Base-by-base conservation (phyloP, 148 eudicot genomes). In the Bassia scoparia region DNA sequence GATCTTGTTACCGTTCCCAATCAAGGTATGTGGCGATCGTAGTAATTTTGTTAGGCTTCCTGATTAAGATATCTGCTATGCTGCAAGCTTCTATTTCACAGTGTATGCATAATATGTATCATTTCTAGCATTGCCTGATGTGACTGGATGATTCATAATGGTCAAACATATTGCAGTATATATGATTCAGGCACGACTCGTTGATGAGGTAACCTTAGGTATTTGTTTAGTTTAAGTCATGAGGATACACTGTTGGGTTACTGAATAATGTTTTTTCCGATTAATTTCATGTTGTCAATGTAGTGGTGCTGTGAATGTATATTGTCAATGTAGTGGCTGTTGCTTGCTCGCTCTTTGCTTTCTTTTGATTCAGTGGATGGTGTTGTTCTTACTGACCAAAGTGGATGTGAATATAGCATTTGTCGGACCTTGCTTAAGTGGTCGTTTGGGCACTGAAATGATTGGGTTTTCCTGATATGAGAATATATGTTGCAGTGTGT, bases 1-100 rank as follows among this genome's bases (percentile, higher is more conserved):
- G 97, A 96, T 88, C 86, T 89, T 80, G 81, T 78, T 68, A 96
- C 97, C 20, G 84, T 78, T 67, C 92, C 97, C 56, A 82, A 88
- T 35, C 96, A 95, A 81, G 97, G 99, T 95, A 86, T 24, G 65
- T 17, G 16, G 62, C 11, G 20, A 43, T 38, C 29, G 11, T 26
- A 3, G 24, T 3, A 8, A 23, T n/a, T 56, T 44, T 16, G 53
- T n/a, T 20, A n/a, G n/a, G n/a, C n/a, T n/a, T n/a, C n/a, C n/a
- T n/a, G n/a, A n/a, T n/a, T n/a, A n/a, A n/a, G n/a, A n/a, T n/a
- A n/a, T n/a, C n/a, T n/a, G n/a, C n/a, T n/a, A n/a, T n/a, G n/a
- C n/a, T n/a, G n/a, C n/a, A n/a, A n/a, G n/a, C n/a, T n/a, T n/a
- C 55, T 27, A 29, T 20, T 29, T 12, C 16, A 11, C 44, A 17